Evolutionary conservation across 345 rosid genomes (phyloP), one percentile per base, ranked within the genome.

Genomic region (Cardamine chenopodiifolia): DNA sequence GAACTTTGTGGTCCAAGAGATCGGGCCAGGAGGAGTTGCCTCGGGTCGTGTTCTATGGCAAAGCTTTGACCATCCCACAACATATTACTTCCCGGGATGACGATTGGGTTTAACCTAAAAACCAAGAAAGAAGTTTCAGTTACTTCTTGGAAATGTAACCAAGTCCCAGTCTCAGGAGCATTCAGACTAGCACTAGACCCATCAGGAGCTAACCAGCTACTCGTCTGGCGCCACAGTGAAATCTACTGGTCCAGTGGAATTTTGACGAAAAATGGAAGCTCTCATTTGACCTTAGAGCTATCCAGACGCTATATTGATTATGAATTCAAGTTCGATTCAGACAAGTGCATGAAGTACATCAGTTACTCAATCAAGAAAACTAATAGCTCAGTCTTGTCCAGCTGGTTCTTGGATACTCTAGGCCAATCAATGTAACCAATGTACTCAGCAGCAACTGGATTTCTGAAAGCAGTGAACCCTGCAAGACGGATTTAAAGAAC

Each of bases 41-140:
- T 3, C 66, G 11, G 87, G 86, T 9, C 68, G 74, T 29, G 69
- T 85, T 77, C 54, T 86, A 48, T 87, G 88, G 89, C 86, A 89
- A 66, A 85, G 90, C 68, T 87, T 85, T 64, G 94, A 89, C 72
- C 76, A 84, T 70, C 90, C 90, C 7, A 79, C 7, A 85, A 79
- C 44, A 67, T 73, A 3, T 65, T 87, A 9, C 79, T 87, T 48
- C 91, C 91, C 8, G 90, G 86, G 23, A 89, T 89, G 95, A 87
- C 82, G 79, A 78, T 89, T 25, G 89, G 90, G 26, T 66, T 82
- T 54, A 82, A 84, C 70, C 40, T 79, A 20, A 83, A 58, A 72
- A 83, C 83, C 7, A 82, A 82, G 17, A 62, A 78, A 23, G 87
- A 83, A 62, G 76, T 84, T 75, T 67, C 84, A 0, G 70, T 84